Conservation (phyloP, 495 filamentous ascomycete species). For the Penicillium fimorum region DNA sequence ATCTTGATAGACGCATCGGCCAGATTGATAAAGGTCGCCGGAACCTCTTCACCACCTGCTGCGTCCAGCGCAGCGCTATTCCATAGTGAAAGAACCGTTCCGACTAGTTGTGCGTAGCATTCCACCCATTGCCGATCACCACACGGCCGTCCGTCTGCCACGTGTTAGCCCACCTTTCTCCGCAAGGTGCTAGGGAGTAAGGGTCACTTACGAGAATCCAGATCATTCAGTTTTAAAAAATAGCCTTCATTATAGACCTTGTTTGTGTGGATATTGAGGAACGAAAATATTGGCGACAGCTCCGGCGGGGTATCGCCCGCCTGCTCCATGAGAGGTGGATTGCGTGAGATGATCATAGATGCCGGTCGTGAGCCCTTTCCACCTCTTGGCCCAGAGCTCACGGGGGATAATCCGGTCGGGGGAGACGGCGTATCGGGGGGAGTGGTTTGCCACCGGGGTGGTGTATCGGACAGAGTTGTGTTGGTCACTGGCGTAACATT, state of each 20-base stretch:
- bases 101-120: constrained; percentile 95
- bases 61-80: constrained; percentile 91
- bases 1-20: constrained; percentile 97
- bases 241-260: constrained; percentile 98
- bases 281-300: constrained; percentile 89
- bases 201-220: constrained; percentile 72
- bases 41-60: constrained; percentile 78
- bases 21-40: constrained; percentile 94
- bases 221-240: constrained; percentile 91
- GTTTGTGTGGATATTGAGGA: constrained; percentile 91
- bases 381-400: constrained; percentile 22
- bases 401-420: constrained; percentile 31
- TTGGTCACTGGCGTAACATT: constrained; percentile 8
- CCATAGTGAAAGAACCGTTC: constrained; percentile 93
- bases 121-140: constrained; percentile 89
- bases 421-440: constrained; percentile 40
- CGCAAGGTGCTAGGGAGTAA: neutral
- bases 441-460: constrained; percentile 37
- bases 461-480: constrained; percentile 24
- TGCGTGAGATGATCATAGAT: constrained; percentile 74
- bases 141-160: constrained; percentile 78
- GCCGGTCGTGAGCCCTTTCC: constrained; percentile 53
- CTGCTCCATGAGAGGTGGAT: constrained; percentile 84
- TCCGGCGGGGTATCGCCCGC: constrained; percentile 83
- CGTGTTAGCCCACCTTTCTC: constrained; percentile 11